Percentiles rank a stretch among this genome's conserved stretches.
Evolutionary conservation across 1,139 yeast genomes (phyloP).

Genomic region (Lodderomyces theae): DNA sequence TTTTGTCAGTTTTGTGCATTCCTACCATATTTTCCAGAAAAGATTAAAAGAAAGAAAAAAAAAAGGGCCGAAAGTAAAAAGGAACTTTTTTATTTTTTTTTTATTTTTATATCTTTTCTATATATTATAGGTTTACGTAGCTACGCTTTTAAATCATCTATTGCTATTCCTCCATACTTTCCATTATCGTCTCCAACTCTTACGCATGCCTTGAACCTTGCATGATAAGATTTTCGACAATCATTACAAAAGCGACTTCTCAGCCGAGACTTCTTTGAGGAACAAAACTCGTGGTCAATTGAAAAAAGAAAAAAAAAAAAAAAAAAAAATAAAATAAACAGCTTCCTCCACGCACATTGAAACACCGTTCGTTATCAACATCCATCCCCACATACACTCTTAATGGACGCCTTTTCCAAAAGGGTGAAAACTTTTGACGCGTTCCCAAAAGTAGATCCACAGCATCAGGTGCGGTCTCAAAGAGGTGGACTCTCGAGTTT

Average conservation of each 20-base stretch:
- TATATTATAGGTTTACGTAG: too few relatives aligned
- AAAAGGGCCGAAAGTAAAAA: not conserved
- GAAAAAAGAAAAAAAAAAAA: not conserved
- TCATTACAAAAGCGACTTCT: conserved; percentile 56
- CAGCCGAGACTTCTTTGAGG: conserved; percentile 48
- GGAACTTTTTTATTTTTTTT: too few relatives aligned
- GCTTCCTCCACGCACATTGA: not conserved
- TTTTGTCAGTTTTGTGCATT: too few relatives aligned
- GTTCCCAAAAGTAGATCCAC: conserved; percentile 80
- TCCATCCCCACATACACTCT: not conserved
- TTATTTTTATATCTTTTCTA: too few relatives aligned
- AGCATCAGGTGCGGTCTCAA: conserved; percentile 69
- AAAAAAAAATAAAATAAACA: conserved; percentile 2
- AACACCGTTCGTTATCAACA: too few relatives aligned
- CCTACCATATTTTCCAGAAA: too few relatives aligned
- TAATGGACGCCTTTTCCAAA: conserved; percentile 37
- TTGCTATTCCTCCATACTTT: conserved; percentile 37
- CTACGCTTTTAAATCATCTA: conserved; percentile 40
- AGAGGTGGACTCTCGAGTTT: conserved; percentile 80
- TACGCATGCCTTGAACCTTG: conserved; percentile 47
- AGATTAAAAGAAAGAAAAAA: conserved; percentile 1
- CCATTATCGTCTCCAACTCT: conserved; percentile 13
- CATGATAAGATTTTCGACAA: conserved; percentile 69
- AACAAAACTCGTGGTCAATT: too few relatives aligned
- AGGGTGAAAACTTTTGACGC: conserved; percentile 76